Percentiles rank a stretch among this genome's conserved stretches.
Evolutionary conservation across 768 basidiomycete species (phyloP).

Genomic region (Xerocomus brunneocitrinus): DNA sequence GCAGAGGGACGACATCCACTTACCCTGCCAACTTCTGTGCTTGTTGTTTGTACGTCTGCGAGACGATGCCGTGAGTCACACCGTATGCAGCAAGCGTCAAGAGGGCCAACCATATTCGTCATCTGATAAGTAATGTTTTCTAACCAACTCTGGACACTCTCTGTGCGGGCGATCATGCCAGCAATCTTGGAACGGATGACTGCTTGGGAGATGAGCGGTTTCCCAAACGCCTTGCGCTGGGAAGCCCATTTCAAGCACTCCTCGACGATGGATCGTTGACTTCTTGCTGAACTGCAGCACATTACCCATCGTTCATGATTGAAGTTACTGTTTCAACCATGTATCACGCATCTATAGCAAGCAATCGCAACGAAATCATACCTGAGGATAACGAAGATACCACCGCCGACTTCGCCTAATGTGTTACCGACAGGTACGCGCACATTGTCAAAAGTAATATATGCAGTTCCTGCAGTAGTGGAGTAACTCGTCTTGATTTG

Average conservation of each 20-base stretch:
- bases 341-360: not conserved
- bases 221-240: slow-evolving; percentile 90
- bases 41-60: slow-evolving; percentile 66
- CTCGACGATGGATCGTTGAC: slow-evolving; percentile 66
- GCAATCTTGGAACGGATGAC: slow-evolving; percentile 89
- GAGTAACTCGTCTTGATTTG: slow-evolving; percentile 85
- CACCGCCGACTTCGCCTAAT: slow-evolving; percentile 58
- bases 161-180: slow-evolving; percentile 80
- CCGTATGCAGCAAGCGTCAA: not conserved
- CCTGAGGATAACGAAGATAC: slow-evolving; percentile 61
- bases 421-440: slow-evolving; percentile 86
- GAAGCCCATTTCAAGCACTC: slow-evolving; percentile 89
- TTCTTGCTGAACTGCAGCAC: slow-evolving; percentile 69
- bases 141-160: slow-evolving; percentile 80
- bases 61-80: slow-evolving; percentile 2
- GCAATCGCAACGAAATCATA: slow-evolving; percentile 5
- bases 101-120: slow-evolving; percentile 61
- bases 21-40: slow-evolving; percentile 70
- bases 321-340: slow-evolving; percentile 60
- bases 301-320: slow-evolving; percentile 96
- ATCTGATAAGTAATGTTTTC: slow-evolving; percentile 87
- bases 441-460: slow-evolving; percentile 79
- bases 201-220: slow-evolving; percentile 75
- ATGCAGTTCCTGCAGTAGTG: slow-evolving; percentile 78
- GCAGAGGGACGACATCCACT: slow-evolving; percentile 7